phyloP scores from a whole-genome alignment of 257 asterid genomes.

The Nicotiana knightiana region DNA sequence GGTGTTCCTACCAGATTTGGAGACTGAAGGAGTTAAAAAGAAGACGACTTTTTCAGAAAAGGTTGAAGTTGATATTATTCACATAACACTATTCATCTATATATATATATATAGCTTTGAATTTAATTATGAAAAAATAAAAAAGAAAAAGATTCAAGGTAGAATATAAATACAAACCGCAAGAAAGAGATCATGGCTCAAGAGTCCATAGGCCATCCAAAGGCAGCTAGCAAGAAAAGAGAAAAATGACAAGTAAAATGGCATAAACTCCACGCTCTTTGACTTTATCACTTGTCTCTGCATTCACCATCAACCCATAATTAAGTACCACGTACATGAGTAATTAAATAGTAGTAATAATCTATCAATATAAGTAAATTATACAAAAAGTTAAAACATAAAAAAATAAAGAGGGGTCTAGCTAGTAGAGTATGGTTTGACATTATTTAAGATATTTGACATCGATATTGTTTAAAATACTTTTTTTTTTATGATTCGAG shows the following conservation, averaged over 20 bases:
- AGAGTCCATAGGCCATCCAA: constrained; percentile 75
- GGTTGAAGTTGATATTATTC: not conserved
- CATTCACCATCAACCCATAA: not conserved
- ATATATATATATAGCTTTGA: not conserved
- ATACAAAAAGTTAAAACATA: no score
- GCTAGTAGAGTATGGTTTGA: not conserved
- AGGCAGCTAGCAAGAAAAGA: constrained; percentile 66
- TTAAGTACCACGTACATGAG: not conserved
- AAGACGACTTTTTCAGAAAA: no score
- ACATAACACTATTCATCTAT: no score
- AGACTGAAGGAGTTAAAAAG: constrained; percentile 28
- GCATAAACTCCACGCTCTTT: constrained; percentile 84
- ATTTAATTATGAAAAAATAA: not conserved
- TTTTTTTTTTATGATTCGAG: not conserved
- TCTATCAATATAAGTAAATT: no score
- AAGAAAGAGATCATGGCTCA: constrained; percentile 65
- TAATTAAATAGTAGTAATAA: not conserved
- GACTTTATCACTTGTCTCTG: constrained; percentile 75
- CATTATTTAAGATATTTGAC: not conserved
- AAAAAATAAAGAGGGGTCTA: no score
- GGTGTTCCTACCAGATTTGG: constrained; percentile 78
- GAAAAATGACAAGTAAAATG: constrained; percentile 75
- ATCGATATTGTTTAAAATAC: not conserved
- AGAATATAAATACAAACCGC: constrained; percentile 37
- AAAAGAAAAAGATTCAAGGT: not conserved